A percentile compares a stretch with the other conserved stretches of the same genome.
Evolutionary conservation across 164 flowering plant genomes (phyloP).

Genomic region (Berberis vulgaris): DNA sequence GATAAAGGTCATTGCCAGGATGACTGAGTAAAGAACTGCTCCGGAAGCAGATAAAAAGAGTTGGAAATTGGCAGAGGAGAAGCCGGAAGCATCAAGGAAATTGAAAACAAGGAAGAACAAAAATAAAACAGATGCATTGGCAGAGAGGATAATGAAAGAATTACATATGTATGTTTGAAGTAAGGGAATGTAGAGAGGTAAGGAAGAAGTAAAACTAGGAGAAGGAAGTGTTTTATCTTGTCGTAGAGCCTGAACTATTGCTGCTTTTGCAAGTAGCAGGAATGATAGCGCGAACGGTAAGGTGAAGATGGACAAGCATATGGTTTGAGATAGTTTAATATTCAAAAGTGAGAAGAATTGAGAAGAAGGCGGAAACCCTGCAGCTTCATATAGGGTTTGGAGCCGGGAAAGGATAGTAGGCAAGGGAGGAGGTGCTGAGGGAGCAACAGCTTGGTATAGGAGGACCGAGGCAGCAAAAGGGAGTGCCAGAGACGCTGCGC

Average conservation of each 20-base stretch:
- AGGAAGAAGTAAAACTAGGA: conserved; percentile 4
- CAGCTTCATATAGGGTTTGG: conserved; percentile 46
- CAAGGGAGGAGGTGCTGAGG: conserved; percentile 26
- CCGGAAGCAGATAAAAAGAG: conserved; percentile 11
- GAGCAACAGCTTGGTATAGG: conserved; percentile 35
- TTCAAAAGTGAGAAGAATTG: conserved; percentile 41
- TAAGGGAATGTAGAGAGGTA: conserved; percentile 21
- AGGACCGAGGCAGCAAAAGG: conserved; percentile 63
- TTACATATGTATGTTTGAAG: conserved; percentile 29
- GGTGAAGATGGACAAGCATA: conserved; percentile 39
- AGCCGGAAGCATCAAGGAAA: conserved; percentile 8
- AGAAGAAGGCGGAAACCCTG: conserved; percentile 58
- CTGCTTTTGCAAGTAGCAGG: conserved; percentile 57
- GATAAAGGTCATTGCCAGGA: conserved; percentile 21
- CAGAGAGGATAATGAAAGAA: conserved; percentile 19
- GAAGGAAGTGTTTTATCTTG: conserved; percentile 4
- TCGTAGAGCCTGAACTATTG: conserved; percentile 28
- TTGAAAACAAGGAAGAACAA: conserved; percentile 22
- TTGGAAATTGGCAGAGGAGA: conserved; percentile 8
- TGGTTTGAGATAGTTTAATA: conserved; percentile 63
- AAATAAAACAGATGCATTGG: conserved; percentile 20
- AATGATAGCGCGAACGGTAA: conserved; percentile 67
- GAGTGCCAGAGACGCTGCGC: conserved; percentile 35
- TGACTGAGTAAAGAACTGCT: conserved; percentile 20
- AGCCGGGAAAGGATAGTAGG: conserved; percentile 28